Base-by-base conservation (phyloP, 257 asterid species). In the Pogostemon cablin region DNA sequence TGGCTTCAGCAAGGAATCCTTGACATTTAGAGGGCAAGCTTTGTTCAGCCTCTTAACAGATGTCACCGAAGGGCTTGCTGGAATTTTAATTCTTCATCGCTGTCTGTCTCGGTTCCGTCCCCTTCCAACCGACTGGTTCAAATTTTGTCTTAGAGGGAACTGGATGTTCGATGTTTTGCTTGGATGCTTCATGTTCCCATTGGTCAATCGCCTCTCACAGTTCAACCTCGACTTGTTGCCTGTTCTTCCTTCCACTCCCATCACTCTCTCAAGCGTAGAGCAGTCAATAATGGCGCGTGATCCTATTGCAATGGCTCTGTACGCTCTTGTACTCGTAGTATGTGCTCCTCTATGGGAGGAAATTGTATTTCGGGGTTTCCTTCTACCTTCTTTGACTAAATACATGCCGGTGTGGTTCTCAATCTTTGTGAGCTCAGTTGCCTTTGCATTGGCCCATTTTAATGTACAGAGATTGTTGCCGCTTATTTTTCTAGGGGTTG, bases 331-430 rank as follows among this genome's bases (percentile, higher is more conserved):
- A 34, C 95, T 95, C 6, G 98, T 95, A 0, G 96, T 95, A 0
- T 91, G 98, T 4, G 99, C 98, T 39, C 99, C 98, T 8, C 41
- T 95, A 58, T 95, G 98, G 99, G 99, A 95, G 80, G 99, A 95
- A 68, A 85, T 95, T 0, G 93, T 95, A 38, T 95, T 95, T 66
- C 84, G 98, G 17, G 99, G 99, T 0, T 91, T 95, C 75, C 96
- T 95, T 44, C 86, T 95, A 62, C 98, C 99, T 20, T 91, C 96
- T 6, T 73, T 95, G 90, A 95, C 98, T 4, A 95, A 76, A 41
- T 95, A 89, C 78, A 95, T 95, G 99, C 99, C 99, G 0, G 99
- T 95, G 3, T 87, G 96, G 96, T 85, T 90, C 83, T 83, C 98
- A 8, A 78, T 95, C 49, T 85, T 95, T 46, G 72, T 89, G 85